Base-by-base conservation (phyloP, 305 asterid genomes). In the Stenogyne calaminthoides region DNA sequence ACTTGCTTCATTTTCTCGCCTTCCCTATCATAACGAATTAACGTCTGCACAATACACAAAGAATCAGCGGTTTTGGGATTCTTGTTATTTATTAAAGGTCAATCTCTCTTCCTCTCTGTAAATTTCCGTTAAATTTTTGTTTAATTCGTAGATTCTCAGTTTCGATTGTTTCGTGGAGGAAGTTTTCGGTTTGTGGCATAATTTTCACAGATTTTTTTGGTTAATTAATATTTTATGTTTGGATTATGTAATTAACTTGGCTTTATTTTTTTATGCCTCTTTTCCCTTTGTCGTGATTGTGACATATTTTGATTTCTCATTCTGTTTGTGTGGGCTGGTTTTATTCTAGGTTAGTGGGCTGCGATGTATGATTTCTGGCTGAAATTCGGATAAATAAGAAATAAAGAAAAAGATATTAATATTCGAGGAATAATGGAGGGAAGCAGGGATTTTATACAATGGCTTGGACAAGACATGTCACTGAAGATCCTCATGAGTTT, bases 391-490 rank as follows among this genome's bases (percentile, higher is more conserved):
- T 54, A 49, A 15, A 15, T 15, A 15, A 40, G 32, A 56, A 14
- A 64, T 12, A 36, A 19, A 32, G 39, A 56, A 18, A 68, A 20
- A 36, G 61, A 9, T 34, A 66, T 64, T n/a, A 32, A 3, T 8
- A 37, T 7, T 40, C 15, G 44, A 7, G 62, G 51, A 37, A 62
- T 67, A 54, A 85, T 89, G 95, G 88, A 80, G 42, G 76, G 20
- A 11, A 52, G 84, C 80, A 20, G 72, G 70, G 95, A 92, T 81
- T 87, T 92, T 58, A 47, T 90, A 10, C 79, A 88, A 62, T 84
- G 83, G 81, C 83, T 92, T 68, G 90, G 88, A 18, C 71, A 74
- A 63, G 97, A 91, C 44, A 69, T 89, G 82, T 84, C 91, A 49
- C 7, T 78, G 2, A 84, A 81, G 67, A 87, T 89, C 75, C 82